phyloP scores from a whole-genome alignment of 345 rosid genomes.

The Brassica cretica region DNA sequence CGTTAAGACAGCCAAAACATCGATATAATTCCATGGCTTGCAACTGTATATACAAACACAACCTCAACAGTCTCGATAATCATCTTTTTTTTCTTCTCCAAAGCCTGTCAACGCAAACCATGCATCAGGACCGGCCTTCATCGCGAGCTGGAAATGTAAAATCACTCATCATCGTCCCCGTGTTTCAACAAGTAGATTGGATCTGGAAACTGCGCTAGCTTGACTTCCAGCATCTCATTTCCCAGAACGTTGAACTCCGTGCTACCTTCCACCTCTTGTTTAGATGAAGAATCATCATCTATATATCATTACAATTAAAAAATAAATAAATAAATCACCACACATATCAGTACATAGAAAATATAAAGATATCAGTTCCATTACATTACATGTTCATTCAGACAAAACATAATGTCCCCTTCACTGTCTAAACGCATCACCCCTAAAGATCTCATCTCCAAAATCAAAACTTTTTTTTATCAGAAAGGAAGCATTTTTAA shows the following conservation, averaged over 20 bases:
- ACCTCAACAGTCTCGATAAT: constrained; percentile 10
- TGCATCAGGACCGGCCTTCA: background rate
- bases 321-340: background rate
- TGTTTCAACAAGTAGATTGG: constrained; percentile 22
- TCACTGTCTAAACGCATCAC: background rate
- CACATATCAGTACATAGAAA: background rate
- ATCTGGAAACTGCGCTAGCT: constrained; percentile 34
- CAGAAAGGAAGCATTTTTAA: background rate
- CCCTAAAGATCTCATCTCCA: background rate
- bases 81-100: background rate
- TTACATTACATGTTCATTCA: background rate
- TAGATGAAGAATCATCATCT: background rate
- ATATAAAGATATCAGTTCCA: background rate
- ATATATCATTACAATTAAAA: background rate
- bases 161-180: constrained; percentile 35
- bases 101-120: constrained; percentile 7
- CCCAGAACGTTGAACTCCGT: constrained; percentile 23
- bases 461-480: background rate
- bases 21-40: constrained; percentile 1
- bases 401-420: background rate
- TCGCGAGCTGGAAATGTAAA: background rate
- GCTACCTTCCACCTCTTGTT: constrained; percentile 18
- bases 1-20: constrained; percentile 20
- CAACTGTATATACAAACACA: constrained; percentile 29
- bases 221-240: constrained; percentile 39